Conservation (phyloP, 257 asterid species). For the Voacanga thouarsii region DNA sequence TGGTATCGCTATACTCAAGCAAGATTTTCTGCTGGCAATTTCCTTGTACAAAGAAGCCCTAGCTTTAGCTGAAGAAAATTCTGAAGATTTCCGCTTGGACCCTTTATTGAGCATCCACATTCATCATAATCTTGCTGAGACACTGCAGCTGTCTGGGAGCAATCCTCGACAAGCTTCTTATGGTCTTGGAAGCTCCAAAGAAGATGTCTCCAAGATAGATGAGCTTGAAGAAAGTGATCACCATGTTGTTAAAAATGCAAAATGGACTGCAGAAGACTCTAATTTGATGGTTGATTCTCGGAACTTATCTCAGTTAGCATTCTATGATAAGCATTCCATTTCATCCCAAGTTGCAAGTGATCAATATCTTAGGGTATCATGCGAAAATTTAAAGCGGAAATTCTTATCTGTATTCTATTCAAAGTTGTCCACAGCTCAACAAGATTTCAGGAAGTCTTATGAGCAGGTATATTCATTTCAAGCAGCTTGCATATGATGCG, state of each 20-base stretch:
- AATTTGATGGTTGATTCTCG: conserved; percentile 24
- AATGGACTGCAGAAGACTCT: conserved; percentile 25
- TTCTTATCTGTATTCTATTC: conserved; percentile 64
- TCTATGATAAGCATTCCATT: conserved; percentile 24
- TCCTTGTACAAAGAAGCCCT: conserved; percentile 81
- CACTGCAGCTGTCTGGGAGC: conserved; percentile 39
- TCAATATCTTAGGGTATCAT: conserved; percentile 41
- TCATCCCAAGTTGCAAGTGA: conserved; percentile 28
- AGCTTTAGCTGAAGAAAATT: conserved; percentile 64
- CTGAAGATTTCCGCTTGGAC: conserved; percentile 86
- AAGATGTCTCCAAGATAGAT: conserved; percentile 20
- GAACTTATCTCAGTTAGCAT: conserved; percentile 28
- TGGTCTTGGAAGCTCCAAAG: conserved; percentile 32
- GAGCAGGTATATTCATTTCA: conserved; percentile 61
- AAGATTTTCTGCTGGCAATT: conserved; percentile 65
- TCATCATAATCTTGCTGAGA: conserved; percentile 84
- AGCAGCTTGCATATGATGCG: conserved; percentile 15
- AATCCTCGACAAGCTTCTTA: conserved; percentile 25
- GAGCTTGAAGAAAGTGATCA: conserved; percentile 31
- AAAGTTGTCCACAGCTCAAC: conserved; percentile 63
- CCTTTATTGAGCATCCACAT: conserved; percentile 89
- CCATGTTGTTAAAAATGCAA: conserved; percentile 33
- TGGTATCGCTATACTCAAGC: conserved; percentile 81
- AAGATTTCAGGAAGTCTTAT: conserved; percentile 72
- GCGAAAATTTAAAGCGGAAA: conserved; percentile 68